Conservation (phyloP, 345 rosid species). For the Firmiana major region DNA sequence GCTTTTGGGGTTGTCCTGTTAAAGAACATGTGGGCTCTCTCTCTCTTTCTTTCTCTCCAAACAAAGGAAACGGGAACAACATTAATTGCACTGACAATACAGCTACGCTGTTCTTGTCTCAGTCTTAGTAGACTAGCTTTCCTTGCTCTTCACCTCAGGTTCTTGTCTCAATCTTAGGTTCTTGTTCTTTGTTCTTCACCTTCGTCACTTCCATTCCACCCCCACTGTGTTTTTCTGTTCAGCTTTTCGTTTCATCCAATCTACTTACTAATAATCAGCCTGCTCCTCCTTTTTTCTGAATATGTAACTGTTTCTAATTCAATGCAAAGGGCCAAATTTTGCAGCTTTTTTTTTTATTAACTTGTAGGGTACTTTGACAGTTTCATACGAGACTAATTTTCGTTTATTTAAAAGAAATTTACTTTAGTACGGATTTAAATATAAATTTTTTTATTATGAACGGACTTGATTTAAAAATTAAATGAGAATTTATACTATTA, state of each 20-base stretch:
- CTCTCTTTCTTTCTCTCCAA: too few relatives aligned
- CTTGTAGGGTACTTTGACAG: too few relatives aligned
- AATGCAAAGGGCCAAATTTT: background rate
- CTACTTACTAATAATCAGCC: background rate
- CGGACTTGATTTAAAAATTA: too few relatives aligned
- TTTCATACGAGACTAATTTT: too few relatives aligned
- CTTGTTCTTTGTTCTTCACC: too few relatives aligned
- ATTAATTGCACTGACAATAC: conserved; percentile 38
- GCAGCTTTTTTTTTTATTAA: conserved; percentile 1
- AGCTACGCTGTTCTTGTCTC: conserved; percentile 21
- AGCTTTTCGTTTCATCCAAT: background rate
- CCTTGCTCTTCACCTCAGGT: too few relatives aligned
- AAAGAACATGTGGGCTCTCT: conserved; percentile 36
- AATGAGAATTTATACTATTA: too few relatives aligned
- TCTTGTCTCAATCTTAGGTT: background rate
- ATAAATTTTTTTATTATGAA: too few relatives aligned
- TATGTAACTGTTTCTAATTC: background rate
- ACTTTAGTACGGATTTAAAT: too few relatives aligned
- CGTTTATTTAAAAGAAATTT: too few relatives aligned
- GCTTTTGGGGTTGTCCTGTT: conserved; percentile 23
- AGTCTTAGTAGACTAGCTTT: background rate
- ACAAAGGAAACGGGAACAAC: conserved; percentile 12
- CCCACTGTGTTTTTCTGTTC: background rate
- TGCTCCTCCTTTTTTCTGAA: background rate
- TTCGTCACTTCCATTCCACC: too few relatives aligned